Evolutionary conservation across 23 red algal species (phyloP).

Genomic region (Gracilaria domingensis): DNA sequence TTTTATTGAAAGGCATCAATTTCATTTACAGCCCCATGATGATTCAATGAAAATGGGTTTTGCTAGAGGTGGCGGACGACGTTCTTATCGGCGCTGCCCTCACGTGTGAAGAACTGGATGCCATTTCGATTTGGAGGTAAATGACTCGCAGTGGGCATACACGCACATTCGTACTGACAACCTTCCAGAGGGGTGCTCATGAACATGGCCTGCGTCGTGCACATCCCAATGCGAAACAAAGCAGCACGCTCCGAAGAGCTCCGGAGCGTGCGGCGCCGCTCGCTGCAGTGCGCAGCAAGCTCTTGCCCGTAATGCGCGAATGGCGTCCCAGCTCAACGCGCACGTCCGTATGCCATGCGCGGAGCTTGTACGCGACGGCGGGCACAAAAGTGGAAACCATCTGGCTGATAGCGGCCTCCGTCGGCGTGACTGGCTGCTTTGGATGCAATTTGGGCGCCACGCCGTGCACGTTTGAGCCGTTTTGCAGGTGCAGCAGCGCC

Average conservation of each 20-base stretch:
- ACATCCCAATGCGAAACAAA: conserved; percentile 67
- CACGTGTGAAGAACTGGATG: conserved; percentile 90
- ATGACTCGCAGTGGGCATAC: conserved; percentile 92
- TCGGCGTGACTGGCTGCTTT: conserved; percentile 67
- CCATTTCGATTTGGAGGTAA: conserved; percentile 90
- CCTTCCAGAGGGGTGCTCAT: conserved; percentile 80
- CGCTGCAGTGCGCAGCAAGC: conserved; percentile 49
- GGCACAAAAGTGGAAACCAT: conserved; percentile 76
- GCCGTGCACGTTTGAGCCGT: conserved; percentile 91
- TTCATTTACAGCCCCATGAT: no score
- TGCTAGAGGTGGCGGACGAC: no score
- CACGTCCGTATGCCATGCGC: neutral
- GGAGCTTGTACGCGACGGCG: neutral
- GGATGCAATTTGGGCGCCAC: conserved; percentile 55
- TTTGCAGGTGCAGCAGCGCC: conserved; percentile 71
- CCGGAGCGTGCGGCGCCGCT: conserved; percentile 54
- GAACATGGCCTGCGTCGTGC: conserved; percentile 95
- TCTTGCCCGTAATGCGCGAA: conserved; percentile 74
- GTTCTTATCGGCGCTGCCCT: conserved; percentile 79
- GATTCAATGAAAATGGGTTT: no score
- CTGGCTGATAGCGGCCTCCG: conserved; percentile 40
- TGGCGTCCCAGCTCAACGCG: conserved; percentile 67
- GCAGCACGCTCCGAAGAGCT: conserved; percentile 36
- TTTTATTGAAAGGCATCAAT: no score
- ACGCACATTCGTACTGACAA: conserved; percentile 47